Base-by-base conservation (phyloP, 306 rosid species). In the Fagus crenata region DNA sequence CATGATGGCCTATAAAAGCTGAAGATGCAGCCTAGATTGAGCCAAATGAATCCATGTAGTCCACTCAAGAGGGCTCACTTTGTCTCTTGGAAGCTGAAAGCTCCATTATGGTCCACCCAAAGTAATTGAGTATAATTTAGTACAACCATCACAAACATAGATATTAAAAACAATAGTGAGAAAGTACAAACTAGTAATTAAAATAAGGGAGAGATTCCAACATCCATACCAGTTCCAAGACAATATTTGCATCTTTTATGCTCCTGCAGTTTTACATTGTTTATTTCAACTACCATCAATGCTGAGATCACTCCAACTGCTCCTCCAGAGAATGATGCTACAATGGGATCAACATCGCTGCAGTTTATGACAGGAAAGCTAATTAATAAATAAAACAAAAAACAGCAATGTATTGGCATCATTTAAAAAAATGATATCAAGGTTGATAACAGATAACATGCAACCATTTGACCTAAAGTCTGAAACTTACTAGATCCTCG, bases 261-360 rank as follows among this genome's bases (percentile, higher is more conserved):
- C 87, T 95, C 98, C 87, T 95, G 98, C 82, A 75, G 96, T 72
- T 92, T 92, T 61, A 92, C 98, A 75, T 95, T 95, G 90, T 95
- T 95, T 73, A 90, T 89, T 87, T 95, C 98, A 79, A 95, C 97
- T n/a, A 95, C 89, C 97, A 95, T 95, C 72, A 95, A 73, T 67
- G 98, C 96, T 2, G 98, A 95, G 74, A 95, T 90, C 71, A 95
- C 98, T 42, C 98, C 98, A 53, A 92, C 98, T 58, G 98, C 97
- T 79, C 98, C 98, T 78, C 98, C 98, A 13, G 97, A 95, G 86
- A 95, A 95, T 35, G 98, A 95, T 63, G 98, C 98, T 53, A 95
- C 98, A 33, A 95, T 92, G 72, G 98, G 98, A 87, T 95, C 98
- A 79, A 95, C 98, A 83, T 95, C 90, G 88, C 98, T 95, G 90